Base-by-base conservation (phyloP, 345 rosid species). In the Citrus maxima region DNA sequence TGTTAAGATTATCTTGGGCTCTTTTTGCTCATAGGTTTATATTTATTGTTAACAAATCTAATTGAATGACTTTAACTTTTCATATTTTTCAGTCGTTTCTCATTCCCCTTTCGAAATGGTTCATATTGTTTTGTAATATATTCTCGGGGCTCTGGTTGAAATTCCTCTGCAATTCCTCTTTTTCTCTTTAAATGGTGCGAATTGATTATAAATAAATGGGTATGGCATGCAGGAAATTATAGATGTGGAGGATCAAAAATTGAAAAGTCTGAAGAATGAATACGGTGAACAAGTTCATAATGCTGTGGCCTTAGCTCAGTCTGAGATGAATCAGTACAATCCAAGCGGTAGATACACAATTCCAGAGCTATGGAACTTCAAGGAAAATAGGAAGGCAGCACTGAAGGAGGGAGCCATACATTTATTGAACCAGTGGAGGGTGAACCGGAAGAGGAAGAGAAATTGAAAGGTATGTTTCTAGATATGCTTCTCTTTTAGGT, bases 331-430 rank as follows among this genome's bases (percentile, higher is more conserved):
- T 16, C 85, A 85, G 54, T 89, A 85, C 72, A 87, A 87, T 18
- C 84, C 83, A 30, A 89, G 90, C 74, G 92, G 92, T 9, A 82
- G 92, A 71, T 84, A 85, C 78, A 28, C 56, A 0, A 80, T 85
- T 19, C 67, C 71, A 12, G 92, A 85, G 85, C 62, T 87, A 5
- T 89, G 90, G 89, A 65, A 89, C 76, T 72, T 58, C 34, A 77
- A 58, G 72, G 83, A 65, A 58, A 71, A 66, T 37, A 82, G 85
- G 80, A 87, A 77, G 79, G 92, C 92, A 54, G 18, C 85, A 19
- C 70, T 87, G 19, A 76, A 46, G 61, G 90, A 86, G 81, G 92
- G 84, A 74, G 78, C 51, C 19, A 51, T 27, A 49, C 34, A 82
- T 69, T 25, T 89, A 54, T 25, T 78, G 40, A 77, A 63, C 60